Evolutionary conservation across 768 basidiomycete genomes (phyloP), one percentile per base, ranked within the genome.

Genomic region (Rhizopogon vulgaris): DNA sequence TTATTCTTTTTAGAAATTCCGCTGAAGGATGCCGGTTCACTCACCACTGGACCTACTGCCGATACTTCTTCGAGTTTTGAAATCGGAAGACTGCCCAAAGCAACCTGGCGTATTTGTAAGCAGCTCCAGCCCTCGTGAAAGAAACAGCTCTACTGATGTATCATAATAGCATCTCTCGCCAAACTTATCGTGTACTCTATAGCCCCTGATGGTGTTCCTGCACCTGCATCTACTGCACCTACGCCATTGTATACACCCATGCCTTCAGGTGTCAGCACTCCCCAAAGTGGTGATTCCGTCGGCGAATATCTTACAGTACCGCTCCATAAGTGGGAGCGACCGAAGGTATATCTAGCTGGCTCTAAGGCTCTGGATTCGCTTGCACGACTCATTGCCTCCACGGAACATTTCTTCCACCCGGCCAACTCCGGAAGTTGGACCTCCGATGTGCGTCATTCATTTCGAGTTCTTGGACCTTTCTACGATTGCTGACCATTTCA

Each of bases 181-280:
- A 78, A 82, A 36, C 85, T 94, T 51, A 86, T 95, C 52, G 85
- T 94, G 3, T 93, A 92, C 67, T 93, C 90, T 4, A 94, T 96
- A 85, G 75, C 83, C 0, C 74, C 75, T 3, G 87, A 90, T 61
- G 76, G 83, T 10, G 54, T 73, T 18, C 73, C 83, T 37, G 70
- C 76, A 3, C 78, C 81, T 0, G 63, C 74, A 0, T 90, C 90
- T 1, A 80, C 74, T 53, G 73, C 77, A 7, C 77, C 83, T 1
- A 94, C 92, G 0, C 91, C 93, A 2, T 62, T 80, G 37, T 82
- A 84, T 51, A 90, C 90, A 7, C 89, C 90, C 0, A 61, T 78
- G 24, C 75, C 80, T 6, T 85, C 85, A 0, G 83, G 83, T 2
- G 71, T 77, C 63, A 79, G 67, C 58, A 86, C 49, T 12, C 45